Percentiles rank a stretch among this genome's conserved stretches.
These are phyloP conservation scores for Wickerhamomyces xylosicus DNA, from an alignment of 805 yeast genomes.

Conservation along the genomic window DNA sequence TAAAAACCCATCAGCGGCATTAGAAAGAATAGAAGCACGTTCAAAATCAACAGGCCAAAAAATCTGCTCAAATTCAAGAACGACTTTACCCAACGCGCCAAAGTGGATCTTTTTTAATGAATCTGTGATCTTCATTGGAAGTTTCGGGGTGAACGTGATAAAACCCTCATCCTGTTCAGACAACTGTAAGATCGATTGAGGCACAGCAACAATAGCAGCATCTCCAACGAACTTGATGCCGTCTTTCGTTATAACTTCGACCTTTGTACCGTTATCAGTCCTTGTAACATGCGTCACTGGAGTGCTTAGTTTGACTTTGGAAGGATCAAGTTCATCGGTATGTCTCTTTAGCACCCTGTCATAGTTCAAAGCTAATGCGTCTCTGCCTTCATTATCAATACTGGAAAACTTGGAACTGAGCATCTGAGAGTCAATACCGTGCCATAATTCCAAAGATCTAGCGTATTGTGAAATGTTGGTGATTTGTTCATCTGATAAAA, in stretches of 20 bases:
- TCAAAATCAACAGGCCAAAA: constrained; percentile 55
- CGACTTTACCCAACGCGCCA: constrained; percentile 66
- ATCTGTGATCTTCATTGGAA: constrained; percentile 34
- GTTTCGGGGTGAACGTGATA: constrained; percentile 43
- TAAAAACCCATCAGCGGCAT: constrained; percentile 19
- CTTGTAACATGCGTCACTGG: constrained; percentile 33
- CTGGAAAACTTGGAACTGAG: constrained; percentile 60
- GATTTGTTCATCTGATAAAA: constrained; percentile 42
- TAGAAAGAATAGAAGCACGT: constrained; percentile 35
- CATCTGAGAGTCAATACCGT: constrained; percentile 58
- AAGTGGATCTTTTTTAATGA: constrained; percentile 41
- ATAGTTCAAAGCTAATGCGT: constrained; percentile 56
- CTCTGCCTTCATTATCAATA: constrained; percentile 70
- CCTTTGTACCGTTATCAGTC: constrained; percentile 14
- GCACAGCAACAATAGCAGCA: constrained; percentile 63
- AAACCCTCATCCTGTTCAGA: constrained; percentile 28
- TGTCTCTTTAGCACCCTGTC: constrained; percentile 39
- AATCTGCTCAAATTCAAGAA: constrained; percentile 51
- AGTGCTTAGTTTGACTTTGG: constrained; percentile 28
- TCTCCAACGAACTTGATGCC: constrained; percentile 32
- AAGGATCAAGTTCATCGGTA: constrained; percentile 26
- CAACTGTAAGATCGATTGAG: constrained; percentile 57
- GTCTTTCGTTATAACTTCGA: constrained; percentile 16
- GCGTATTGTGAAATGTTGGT: constrained; percentile 39
- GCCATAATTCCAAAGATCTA: constrained; percentile 67